Conservation (phyloP, 345 rosid genomes). For the Eucalyptus dawsonii region DNA sequence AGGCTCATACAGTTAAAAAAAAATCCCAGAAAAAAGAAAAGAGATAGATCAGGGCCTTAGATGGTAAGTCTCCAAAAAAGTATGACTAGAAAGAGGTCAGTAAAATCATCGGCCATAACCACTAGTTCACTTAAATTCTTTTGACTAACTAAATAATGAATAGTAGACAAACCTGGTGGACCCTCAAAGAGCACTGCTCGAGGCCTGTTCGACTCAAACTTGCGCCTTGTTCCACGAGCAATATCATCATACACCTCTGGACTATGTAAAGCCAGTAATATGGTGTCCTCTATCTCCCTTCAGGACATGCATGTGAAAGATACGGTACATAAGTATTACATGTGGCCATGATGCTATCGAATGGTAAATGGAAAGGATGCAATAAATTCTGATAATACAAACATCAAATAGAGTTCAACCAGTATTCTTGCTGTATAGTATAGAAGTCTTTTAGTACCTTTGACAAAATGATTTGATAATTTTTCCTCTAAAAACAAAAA, state of each 20-base stretch:
- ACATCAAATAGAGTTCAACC: not conserved
- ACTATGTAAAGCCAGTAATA: slow-evolving; percentile 72
- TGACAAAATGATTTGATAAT: not conserved
- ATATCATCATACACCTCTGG: slow-evolving; percentile 88
- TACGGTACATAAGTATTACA: not conserved
- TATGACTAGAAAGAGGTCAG: not conserved
- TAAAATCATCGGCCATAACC: not conserved
- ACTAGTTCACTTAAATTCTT: not conserved
- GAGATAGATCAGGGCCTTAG: not conserved
- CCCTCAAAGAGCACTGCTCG: slow-evolving; percentile 96
- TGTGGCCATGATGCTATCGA: not conserved
- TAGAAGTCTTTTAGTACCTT: not conserved
- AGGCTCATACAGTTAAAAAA: not conserved
- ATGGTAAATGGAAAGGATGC: not conserved
- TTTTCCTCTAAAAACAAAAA: not conserved
- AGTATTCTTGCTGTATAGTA: not conserved
- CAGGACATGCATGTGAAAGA: not conserved
- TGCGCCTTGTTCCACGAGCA: slow-evolving; percentile 75
- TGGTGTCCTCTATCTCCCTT: slow-evolving; percentile 92
- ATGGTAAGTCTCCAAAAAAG: not conserved
- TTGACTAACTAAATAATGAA: not conserved
- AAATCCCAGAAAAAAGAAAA: not conserved
- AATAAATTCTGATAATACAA: not conserved
- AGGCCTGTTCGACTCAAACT: slow-evolving; percentile 90
- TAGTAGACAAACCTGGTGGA: slow-evolving; percentile 63